Conservation (phyloP, 1,139 yeast species). For the Pichia inconspicua region DNA sequence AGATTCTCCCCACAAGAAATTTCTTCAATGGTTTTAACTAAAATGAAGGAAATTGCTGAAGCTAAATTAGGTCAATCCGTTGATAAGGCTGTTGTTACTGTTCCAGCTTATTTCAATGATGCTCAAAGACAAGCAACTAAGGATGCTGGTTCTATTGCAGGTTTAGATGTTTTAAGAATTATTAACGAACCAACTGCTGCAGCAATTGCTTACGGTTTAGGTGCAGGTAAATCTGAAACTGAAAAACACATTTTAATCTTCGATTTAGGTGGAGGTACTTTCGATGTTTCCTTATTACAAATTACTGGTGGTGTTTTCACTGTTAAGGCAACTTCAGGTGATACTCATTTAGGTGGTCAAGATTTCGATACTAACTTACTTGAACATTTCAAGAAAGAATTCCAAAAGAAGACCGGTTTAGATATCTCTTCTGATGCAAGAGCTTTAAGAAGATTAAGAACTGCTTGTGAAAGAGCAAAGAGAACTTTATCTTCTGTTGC, state of each 20-base stretch:
- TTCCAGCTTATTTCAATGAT: conserved; percentile 96
- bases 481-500: conserved; percentile 82
- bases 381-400: conserved; percentile 88
- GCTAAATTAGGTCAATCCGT: conserved; percentile 89
- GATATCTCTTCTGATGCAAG: conserved; percentile 89
- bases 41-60: conserved; percentile 98
- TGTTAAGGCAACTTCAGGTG: conserved; percentile 99
- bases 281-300: conserved; percentile 93
- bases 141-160: conserved; percentile 98
- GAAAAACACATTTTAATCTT: conserved; percentile 88
- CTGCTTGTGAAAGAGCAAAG: conserved; percentile 91
- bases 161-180: conserved; percentile 92
- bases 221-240: conserved; percentile 48
- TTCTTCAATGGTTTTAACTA: conserved; percentile 91
- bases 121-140: conserved; percentile 98
- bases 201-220: conserved; percentile 97
- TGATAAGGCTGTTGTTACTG: conserved; percentile 92
- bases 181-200: conserved; percentile 98
- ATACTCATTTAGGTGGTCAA: conserved; percentile 99
- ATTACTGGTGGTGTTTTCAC: conserved; percentile 99
- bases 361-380: conserved; percentile 96
- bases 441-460: conserved; percentile 89
- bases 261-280: conserved; percentile 98
- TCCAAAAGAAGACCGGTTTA: conserved; percentile 93
- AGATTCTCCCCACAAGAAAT: conserved; percentile 96